Evolutionary conservation across 345 rosid genomes (phyloP).

Genomic region (Gossypium anomalum): DNA sequence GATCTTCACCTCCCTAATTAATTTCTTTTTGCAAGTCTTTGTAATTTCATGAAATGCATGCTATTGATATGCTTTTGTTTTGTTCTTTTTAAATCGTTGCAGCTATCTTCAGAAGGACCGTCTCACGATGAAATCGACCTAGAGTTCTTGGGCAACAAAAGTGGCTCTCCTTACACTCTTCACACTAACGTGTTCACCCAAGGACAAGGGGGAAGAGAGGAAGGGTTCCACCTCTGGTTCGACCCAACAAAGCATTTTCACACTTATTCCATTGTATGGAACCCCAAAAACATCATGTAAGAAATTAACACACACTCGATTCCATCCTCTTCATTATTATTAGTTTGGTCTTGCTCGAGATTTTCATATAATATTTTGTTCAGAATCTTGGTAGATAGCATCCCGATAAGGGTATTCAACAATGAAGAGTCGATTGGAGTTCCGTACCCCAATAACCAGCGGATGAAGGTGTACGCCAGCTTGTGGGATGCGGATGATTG

Average conservation of each 20-base stretch:
- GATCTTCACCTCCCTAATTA: background rate
- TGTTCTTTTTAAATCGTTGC: background rate
- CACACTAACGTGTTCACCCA: slow-evolving; percentile 14
- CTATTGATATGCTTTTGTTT: background rate
- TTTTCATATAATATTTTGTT: background rate
- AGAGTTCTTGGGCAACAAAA: slow-evolving; percentile 18
- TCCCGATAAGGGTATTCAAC: slow-evolving; percentile 14
- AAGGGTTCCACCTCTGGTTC: slow-evolving; percentile 16
- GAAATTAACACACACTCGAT: background rate
- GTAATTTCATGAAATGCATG: background rate
- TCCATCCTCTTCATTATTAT: too few relatives aligned
- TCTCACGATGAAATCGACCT: slow-evolving; percentile 17
- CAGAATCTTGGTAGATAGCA: slow-evolving; percentile 13
- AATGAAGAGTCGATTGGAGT: slow-evolving; percentile 11
- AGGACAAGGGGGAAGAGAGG: slow-evolving; percentile 18
- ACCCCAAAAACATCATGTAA: slow-evolving; percentile 19
- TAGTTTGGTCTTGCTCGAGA: background rate
- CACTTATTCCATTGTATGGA: slow-evolving; percentile 16
- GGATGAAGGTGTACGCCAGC: slow-evolving; percentile 10
- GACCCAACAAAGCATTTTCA: slow-evolving; percentile 14
- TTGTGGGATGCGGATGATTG: slow-evolving; percentile 17
- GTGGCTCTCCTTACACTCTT: slow-evolving; percentile 15
- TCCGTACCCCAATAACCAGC: slow-evolving; percentile 11
- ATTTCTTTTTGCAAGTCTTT: background rate
- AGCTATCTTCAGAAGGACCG: slow-evolving; percentile 14